phyloP scores from a whole-genome alignment of 495 filamentous ascomycete genomes.

The Friedmanniomyces endolithicus region DNA sequence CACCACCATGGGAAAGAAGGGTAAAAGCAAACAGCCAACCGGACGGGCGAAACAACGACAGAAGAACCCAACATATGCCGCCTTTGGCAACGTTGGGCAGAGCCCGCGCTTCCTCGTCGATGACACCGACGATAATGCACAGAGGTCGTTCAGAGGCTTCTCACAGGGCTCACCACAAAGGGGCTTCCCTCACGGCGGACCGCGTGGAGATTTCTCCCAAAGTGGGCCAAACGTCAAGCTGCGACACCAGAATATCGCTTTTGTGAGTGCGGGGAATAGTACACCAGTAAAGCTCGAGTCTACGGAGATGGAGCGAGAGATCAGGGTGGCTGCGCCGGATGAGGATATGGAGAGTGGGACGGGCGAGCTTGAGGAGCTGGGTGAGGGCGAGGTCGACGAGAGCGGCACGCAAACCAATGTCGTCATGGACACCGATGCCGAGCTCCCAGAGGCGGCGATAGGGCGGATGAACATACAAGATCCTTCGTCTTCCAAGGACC shows the following conservation, averaged over 20 bases:
- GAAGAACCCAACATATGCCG: neutral
- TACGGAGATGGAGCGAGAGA: neutral
- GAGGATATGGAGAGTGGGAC: constrained; percentile 5
- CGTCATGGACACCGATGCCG: constrained; percentile 5
- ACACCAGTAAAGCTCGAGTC: constrained; percentile 1
- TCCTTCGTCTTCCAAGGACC: neutral
- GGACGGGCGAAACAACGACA: constrained; percentile 2
- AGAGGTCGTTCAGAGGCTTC: constrained; percentile 13
- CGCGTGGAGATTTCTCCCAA: constrained; percentile 2
- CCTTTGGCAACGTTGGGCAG: neutral
- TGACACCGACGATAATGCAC: constrained; percentile 3
- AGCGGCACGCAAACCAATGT: constrained; percentile 15
- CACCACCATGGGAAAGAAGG: constrained; percentile 5
- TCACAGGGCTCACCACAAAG: constrained; percentile 1
- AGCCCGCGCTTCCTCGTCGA: neutral
- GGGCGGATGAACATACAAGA: constrained; percentile 18
- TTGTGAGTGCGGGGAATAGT: constrained; percentile 49
- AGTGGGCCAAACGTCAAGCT: constrained; percentile 23
- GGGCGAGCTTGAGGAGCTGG: neutral
- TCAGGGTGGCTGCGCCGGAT: neutral
- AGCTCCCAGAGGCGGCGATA: constrained; percentile 15
- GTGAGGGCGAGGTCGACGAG: constrained; percentile 2
- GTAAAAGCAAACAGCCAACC: constrained; percentile 7
- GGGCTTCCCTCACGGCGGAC: neutral
- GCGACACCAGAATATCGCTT: constrained; percentile 49